These are phyloP conservation scores for Ophiostoma ulmi DNA, from an alignment of 2,329 filamentous ascomycete species.

Conservation along the genomic window DNA sequence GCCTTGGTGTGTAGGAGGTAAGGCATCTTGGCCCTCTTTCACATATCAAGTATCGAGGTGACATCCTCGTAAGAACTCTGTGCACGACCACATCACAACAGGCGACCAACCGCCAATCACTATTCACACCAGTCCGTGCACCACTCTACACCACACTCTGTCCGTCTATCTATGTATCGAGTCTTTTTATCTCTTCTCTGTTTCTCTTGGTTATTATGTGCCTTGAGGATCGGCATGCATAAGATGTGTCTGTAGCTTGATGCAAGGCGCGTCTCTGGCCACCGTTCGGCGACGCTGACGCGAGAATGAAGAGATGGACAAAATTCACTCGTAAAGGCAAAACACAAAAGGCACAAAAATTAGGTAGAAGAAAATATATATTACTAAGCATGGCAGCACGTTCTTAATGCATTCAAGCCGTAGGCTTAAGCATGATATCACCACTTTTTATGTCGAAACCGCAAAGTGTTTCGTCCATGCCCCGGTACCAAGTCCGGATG, in stretches of 20 bases:
- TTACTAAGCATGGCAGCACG: too few species aligned
- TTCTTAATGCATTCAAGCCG: too few species aligned
- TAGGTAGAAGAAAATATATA: background rate
- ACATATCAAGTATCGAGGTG: background rate
- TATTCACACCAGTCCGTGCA: slow-evolving; percentile 1
- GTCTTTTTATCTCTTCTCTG: background rate
- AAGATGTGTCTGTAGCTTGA: background rate
- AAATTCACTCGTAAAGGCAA: background rate
- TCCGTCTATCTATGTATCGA: background rate
- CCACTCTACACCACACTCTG: background rate
- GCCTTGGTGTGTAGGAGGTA: background rate
- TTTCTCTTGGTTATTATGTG: background rate
- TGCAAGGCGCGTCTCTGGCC: slow-evolving; percentile 8
- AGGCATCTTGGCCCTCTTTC: background rate
- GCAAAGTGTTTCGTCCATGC: background rate
- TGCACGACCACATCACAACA: background rate
- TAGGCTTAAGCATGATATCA: background rate
- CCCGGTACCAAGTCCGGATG: background rate
- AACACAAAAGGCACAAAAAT: background rate
- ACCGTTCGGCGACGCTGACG: slow-evolving; percentile 6
- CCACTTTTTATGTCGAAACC: background rate
- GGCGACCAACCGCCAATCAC: background rate
- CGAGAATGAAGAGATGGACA: background rate
- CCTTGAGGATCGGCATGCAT: slow-evolving; percentile 1
- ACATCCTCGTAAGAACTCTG: background rate